Conservation (phyloP, 2,329 filamentous ascomycete genomes). For the Penicillium griseofulvum region DNA sequence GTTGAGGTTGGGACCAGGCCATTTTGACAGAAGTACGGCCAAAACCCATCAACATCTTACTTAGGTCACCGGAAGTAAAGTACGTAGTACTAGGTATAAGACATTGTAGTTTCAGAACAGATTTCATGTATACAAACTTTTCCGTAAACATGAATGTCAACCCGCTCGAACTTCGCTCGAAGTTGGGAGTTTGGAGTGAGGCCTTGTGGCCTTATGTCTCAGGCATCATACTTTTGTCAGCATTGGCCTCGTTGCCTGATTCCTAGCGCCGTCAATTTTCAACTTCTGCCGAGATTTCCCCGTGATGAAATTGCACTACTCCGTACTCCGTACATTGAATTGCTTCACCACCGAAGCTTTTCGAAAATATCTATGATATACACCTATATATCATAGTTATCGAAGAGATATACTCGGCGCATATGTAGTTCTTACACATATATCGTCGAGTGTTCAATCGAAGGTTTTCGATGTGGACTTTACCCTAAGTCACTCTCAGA, state of each 20-base stretch:
- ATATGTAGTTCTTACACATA: no score
- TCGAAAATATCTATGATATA: no score
- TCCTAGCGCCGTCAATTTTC: no score
- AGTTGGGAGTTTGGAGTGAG: neutral
- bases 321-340: no score
- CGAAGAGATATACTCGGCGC: no score
- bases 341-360: no score
- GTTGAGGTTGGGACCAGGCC: neutral
- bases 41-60: neutral
- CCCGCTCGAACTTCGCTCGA: neutral
- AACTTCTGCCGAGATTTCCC: neutral
- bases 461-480: neutral
- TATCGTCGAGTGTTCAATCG: neutral
- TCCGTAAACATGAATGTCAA: neutral
- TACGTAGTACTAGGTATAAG: neutral
- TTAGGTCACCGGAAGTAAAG: neutral
- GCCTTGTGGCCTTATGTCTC: neutral
- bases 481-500: neutral
- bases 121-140: neutral
- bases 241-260: neutral
- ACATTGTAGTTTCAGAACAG: neutral
- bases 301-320: no score
- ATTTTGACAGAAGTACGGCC: neutral
- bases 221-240: neutral
- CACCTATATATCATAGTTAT: no score